phyloP scores from a whole-genome alignment of 2,329 filamentous ascomycete species.

The Didymella segeticola region DNA sequence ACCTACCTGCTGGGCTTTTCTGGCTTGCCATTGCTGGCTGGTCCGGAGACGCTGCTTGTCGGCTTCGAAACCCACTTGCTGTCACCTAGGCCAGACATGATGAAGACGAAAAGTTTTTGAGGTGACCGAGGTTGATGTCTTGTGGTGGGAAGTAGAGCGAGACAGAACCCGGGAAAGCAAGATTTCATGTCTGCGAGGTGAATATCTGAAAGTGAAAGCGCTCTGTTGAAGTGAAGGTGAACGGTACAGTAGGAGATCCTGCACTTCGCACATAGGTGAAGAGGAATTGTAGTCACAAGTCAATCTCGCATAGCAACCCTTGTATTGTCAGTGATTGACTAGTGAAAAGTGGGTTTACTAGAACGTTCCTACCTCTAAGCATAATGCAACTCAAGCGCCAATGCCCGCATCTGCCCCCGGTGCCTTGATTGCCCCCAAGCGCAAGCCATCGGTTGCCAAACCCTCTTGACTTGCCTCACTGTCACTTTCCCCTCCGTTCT shows the following conservation, averaged over 20 bases:
- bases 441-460: constrained; percentile 1
- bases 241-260: background rate
- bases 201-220: background rate
- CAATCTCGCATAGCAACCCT: background rate
- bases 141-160: background rate
- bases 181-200: background rate
- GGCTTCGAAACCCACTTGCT: background rate
- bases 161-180: too few species aligned
- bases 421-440: constrained; percentile 10
- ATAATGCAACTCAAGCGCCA: background rate
- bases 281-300: background rate
- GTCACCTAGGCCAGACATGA: background rate
- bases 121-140: background rate
- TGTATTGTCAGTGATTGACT: background rate
- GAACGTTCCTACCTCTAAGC: background rate
- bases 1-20: background rate
- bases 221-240: background rate
- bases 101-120: background rate
- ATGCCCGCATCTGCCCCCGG: constrained; percentile 1
- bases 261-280: background rate
- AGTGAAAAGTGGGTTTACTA: too few species aligned
- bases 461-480: background rate
- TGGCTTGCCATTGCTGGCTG: background rate
- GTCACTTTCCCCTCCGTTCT: background rate
- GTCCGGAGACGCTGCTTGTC: background rate